These are phyloP conservation scores for Lindgomyces ingoldianus DNA, from an alignment of 495 filamentous ascomycete species.

Conservation along the genomic window DNA sequence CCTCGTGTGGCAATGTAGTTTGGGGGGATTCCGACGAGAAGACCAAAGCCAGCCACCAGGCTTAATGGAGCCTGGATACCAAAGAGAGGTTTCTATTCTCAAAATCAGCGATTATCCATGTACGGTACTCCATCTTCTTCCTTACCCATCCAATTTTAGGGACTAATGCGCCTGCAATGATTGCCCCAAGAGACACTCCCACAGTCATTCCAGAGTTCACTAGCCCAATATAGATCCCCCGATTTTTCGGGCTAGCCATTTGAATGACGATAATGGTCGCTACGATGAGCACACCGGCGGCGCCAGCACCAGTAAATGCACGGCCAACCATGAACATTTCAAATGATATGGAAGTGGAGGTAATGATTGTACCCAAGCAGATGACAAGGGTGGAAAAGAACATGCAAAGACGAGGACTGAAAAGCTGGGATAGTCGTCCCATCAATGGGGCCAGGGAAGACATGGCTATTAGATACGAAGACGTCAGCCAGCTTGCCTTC, in stretches of 20 bases:
- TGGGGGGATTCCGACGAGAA: constrained; percentile 52
- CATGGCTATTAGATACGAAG: constrained; percentile 69
- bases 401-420: constrained; percentile 63
- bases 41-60: constrained; percentile 56
- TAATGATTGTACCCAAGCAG: constrained; percentile 62
- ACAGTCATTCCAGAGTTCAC: constrained; percentile 67
- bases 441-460: constrained; percentile 65
- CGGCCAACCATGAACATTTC: constrained; percentile 66
- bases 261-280: constrained; percentile 70
- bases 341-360: constrained; percentile 58
- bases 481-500: constrained; percentile 73
- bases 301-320: constrained; percentile 63
- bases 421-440: constrained; percentile 67
- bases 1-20: constrained; percentile 29
- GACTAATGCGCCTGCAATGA: constrained; percentile 65
- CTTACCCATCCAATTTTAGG: constrained; percentile 68
- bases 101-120: constrained; percentile 3
- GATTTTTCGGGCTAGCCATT: constrained; percentile 59
- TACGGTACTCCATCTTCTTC: neutral
- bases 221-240: constrained; percentile 70
- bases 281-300: constrained; percentile 66
- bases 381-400: constrained; percentile 59
- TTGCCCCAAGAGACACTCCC: constrained; percentile 69
- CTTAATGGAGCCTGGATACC: constrained; percentile 63
- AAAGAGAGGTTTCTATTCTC: constrained; percentile 64